Evolutionary conservation across 306 rosid species (phyloP).

Genomic region (Echinosophora koreensis): DNA sequence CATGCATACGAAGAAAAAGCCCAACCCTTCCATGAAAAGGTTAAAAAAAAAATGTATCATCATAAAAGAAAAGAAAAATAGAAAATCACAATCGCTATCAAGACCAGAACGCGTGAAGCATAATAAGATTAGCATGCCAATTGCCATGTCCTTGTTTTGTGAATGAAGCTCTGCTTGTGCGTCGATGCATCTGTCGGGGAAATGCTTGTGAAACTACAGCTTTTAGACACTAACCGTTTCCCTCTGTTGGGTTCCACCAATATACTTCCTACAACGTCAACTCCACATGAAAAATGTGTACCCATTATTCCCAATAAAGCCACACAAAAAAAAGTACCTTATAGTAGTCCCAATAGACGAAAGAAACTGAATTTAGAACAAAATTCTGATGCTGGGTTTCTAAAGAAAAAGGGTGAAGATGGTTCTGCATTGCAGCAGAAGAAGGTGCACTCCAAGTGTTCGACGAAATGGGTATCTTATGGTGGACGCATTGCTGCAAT

Average conservation of each 20-base stretch:
- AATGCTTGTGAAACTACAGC: conserved; percentile 65
- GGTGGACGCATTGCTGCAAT: conserved; percentile 75
- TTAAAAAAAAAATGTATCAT: too few relatives aligned
- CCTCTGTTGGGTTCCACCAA: conserved; percentile 31
- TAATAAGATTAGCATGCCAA: too few relatives aligned
- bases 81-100: too few relatives aligned
- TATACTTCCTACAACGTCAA: conserved; percentile 45
- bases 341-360: conserved; percentile 38
- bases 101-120: too few relatives aligned
- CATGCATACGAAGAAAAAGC: too few relatives aligned
- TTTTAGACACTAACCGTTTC: conserved; percentile 48
- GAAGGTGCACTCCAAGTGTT: conserved; percentile 70
- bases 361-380: conserved; percentile 45
- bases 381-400: conserved; percentile 29
- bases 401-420: background rate
- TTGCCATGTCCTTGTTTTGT: too few relatives aligned
- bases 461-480: conserved; percentile 64
- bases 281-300: conserved; percentile 41
- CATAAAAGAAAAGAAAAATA: too few relatives aligned
- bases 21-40: too few relatives aligned
- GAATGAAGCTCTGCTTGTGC: too few relatives aligned
- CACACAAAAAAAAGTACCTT: conserved; percentile 38
- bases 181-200: background rate
- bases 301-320: conserved; percentile 44
- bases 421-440: conserved; percentile 12